Conservation (phyloP, 805 yeast genomes). For the Barnettozyma pratensis region DNA sequence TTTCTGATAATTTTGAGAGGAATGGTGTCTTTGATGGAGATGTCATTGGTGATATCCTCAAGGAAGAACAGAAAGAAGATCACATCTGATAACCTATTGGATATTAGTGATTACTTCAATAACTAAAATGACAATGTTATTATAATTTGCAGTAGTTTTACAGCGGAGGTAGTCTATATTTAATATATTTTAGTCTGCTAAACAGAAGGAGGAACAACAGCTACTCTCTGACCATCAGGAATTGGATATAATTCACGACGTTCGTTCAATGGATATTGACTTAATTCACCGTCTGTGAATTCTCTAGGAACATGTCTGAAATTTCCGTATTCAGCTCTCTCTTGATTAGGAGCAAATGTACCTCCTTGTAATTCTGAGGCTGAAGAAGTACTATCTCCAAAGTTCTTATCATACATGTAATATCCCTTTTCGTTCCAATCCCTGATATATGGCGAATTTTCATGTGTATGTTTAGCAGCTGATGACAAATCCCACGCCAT, state of each 20-base stretch:
- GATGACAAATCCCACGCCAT: slow-evolving; percentile 69
- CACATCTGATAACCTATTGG: too few relatives aligned
- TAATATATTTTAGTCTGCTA: too few relatives aligned
- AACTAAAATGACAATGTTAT: too few relatives aligned
- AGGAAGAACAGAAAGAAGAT: too few relatives aligned
- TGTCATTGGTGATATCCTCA: too few relatives aligned
- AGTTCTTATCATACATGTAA: slow-evolving; percentile 20
- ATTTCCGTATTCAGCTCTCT: background rate
- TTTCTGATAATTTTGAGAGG: too few relatives aligned
- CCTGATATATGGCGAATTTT: slow-evolving; percentile 20
- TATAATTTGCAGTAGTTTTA: too few relatives aligned
- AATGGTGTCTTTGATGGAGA: too few relatives aligned
- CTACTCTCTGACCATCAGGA: slow-evolving; percentile 19
- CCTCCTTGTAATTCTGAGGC: background rate
- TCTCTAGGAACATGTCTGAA: slow-evolving; percentile 9
- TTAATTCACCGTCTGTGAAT: slow-evolving; percentile 22
- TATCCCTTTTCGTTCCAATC: slow-evolving; percentile 21
- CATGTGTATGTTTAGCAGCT: slow-evolving; percentile 38
- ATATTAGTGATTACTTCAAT: too few relatives aligned
- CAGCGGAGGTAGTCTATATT: too few relatives aligned
- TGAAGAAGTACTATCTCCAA: slow-evolving; percentile 10
- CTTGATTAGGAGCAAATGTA: background rate
- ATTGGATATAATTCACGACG: slow-evolving; percentile 20
- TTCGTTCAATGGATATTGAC: slow-evolving; percentile 16
- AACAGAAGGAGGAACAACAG: background rate